phyloP scores from a whole-genome alignment of 208 protist species.

The Entamoeba histolytica region DNA sequence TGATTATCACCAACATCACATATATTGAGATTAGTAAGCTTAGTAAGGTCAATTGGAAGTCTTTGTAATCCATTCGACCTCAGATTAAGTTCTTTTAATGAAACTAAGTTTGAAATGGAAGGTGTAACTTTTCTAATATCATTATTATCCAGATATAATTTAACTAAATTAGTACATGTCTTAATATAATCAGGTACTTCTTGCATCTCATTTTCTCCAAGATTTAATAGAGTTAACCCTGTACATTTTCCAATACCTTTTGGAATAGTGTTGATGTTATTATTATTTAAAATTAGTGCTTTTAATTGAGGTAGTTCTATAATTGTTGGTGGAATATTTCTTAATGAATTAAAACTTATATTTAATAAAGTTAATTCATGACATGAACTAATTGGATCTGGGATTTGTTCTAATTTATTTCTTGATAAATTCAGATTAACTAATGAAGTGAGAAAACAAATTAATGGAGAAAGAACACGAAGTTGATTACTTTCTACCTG shows the following conservation, averaged over 20 bases:
- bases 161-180: neutral
- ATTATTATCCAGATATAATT: neutral
- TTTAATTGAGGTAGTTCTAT: neutral
- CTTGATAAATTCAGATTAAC: neutral
- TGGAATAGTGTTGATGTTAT: neutral
- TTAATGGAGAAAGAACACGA: neutral
- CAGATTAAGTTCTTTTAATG: neutral
- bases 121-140: neutral
- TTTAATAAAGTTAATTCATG: neutral
- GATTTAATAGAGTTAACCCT: neutral
- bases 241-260: neutral
- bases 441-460: neutral
- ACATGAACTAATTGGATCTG: neutral
- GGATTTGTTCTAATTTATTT: neutral
- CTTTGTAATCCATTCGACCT: neutral
- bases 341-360: neutral
- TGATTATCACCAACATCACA: neutral
- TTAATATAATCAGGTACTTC: neutral
- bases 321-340: neutral
- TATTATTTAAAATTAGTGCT: neutral
- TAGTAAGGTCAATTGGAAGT: neutral
- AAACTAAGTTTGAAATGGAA: neutral
- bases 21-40: neutral
- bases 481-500: neutral
- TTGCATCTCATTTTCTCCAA: neutral